Evolutionary conservation across 257 asterid species (phyloP), one percentile per base, ranked within the genome.

Genomic region (Phtheirospermum japonicum): DNA sequence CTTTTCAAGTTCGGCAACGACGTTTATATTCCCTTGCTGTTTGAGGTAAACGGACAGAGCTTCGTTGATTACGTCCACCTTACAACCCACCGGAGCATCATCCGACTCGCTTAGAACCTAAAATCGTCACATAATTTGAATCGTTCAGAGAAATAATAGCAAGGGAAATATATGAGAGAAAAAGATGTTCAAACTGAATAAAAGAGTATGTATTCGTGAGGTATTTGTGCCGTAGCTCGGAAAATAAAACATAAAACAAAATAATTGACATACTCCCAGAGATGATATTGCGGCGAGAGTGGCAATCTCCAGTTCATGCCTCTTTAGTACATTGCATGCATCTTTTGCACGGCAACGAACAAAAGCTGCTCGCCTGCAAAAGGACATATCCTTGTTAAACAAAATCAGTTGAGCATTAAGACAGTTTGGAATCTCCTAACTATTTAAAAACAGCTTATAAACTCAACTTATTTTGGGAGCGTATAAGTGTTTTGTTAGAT

Each of bases 231-330:
- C 2, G 14, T 6, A n/a, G 12, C 16, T 19, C 4, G 3, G 8
- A 11, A 20, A 54, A 56, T 10, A 55, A 36, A 2, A 13, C 13
- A n/a, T 13, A 5, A 67, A 30, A 56, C 13, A 17, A n/a, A 71
- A 17, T 8, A 20, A 20, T 18, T 59, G 61, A 63, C 82, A 12
- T 79, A 88, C 99, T 64, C 81, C 75, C 68, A 89, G 68, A 46
- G 94, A 84, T 69, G 96, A 77, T 67, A 86, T 61, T 13, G 79
- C 71, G 57, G 97, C 95, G 52, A 92, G 93, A 26, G 97, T 92
- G 59, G 80, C 31, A 51, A 92, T 92, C 81, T 84, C 99, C 58
- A 82, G 73, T 57, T 83, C 80, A 28, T 69, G 85, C 19, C 60
- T 58, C 80, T 76, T 81, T 70, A 92, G 70, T 71, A 67, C 61